Base-by-base conservation (phyloP, 2,329 filamentous ascomycete genomes). In the Nectriaceae sp. region DNA sequence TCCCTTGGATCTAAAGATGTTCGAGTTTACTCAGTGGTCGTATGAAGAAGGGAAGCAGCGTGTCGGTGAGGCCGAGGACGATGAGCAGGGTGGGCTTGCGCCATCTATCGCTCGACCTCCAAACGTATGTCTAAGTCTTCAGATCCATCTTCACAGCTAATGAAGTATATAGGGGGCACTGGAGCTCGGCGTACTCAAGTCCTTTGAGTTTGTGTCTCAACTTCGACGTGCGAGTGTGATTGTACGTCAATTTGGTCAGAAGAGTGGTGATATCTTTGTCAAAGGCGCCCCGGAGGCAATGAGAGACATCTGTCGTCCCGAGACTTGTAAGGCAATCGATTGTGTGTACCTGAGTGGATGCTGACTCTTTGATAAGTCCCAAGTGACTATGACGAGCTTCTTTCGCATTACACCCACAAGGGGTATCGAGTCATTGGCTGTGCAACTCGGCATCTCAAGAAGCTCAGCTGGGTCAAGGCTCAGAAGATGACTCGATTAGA, bases 251-350 rank as follows among this genome's bases (percentile, higher is more conserved):
- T 96, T 96, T 66, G 90, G 92, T 4, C 85, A 90, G 52, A 85
- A 84, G 58, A 91, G 89, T 52, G 92, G 87, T 38, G 88, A 91
- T 59, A 82, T 97, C 35, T 99, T 90, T 67, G 93, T 97, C 52
- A 99, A 99, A 69, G 94, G 94, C 24, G 94, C 95, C 5, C 94
- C 94, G 2, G 94, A 99, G 70, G 93, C 90, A 60, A 96, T 99
- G 87, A 89, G 87, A 56, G 90, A 94, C 19, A 97, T 99, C 35
- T 99, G 94, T 69, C 80, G 81, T 11, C 78, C 88, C 1, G 88
- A 92, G 56, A 93, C 84, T 68, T 90, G 85, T 89, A 65, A 76
- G 84, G 75, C n/a, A 19, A 16, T 22, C 16, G 6, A 5, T 24
- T 16, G 44, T 5, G 6, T 3, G 3, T 8, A 2, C n/a, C 19